Percentiles rank a stretch among this genome's conserved stretches.
These are phyloP conservation scores for Venustampulla echinocandica DNA, from an alignment of 495 filamentous ascomycete species.

Conservation along the genomic window DNA sequence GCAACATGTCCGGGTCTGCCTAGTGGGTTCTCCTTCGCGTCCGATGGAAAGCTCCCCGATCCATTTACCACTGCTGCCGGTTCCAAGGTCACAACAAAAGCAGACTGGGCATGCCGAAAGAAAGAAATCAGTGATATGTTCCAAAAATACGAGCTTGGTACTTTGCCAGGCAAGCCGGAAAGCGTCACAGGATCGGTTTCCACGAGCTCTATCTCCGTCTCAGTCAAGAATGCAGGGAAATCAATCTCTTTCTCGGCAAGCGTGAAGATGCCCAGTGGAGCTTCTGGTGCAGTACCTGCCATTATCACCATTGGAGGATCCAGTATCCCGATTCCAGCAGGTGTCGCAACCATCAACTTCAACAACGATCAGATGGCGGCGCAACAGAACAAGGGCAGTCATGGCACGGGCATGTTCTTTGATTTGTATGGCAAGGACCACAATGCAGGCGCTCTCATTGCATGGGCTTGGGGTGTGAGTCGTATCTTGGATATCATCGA, in stretches of 20 bases:
- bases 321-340: slow-evolving; percentile 37
- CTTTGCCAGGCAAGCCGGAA: slow-evolving; percentile 25
- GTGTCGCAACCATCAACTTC: slow-evolving; percentile 39
- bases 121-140: slow-evolving; percentile 25
- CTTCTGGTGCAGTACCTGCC: slow-evolving; percentile 33
- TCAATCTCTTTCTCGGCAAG: slow-evolving; percentile 36
- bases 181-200: slow-evolving; percentile 27
- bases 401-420: slow-evolving; percentile 41
- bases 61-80: slow-evolving; percentile 28
- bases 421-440: slow-evolving; percentile 37
- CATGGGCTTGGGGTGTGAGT: slow-evolving; percentile 45
- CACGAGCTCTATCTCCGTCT: slow-evolving; percentile 30
- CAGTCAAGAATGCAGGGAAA: slow-evolving; percentile 34
- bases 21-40: slow-evolving; percentile 1
- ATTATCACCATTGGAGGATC: slow-evolving; percentile 40
- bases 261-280: slow-evolving; percentile 28
- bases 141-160: slow-evolving; percentile 31
- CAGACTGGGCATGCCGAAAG: slow-evolving; percentile 26
- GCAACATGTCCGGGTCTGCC: slow-evolving; percentile 1
- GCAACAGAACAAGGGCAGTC: slow-evolving; percentile 28
- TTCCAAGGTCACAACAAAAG: slow-evolving; percentile 23
- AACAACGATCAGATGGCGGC: slow-evolving; percentile 40
- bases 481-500: slow-evolving; percentile 46
- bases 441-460: slow-evolving; percentile 38
- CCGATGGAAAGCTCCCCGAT: slow-evolving; percentile 24